Conservation (phyloP, 2,329 filamentous ascomycete species). For the Fusarium setosum region DNA sequence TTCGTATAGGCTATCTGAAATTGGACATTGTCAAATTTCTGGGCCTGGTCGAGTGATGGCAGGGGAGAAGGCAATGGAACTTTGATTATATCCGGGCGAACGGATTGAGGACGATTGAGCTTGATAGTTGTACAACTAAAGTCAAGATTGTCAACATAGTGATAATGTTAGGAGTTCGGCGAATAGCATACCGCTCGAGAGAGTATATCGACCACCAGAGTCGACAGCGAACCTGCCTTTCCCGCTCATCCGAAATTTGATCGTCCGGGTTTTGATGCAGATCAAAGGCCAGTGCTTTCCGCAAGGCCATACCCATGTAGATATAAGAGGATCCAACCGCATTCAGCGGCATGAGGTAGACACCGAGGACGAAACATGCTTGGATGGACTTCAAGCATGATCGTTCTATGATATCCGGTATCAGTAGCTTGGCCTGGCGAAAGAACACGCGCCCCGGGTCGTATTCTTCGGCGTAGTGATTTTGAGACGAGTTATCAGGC, state of each 20-base stretch:
- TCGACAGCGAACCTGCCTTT: slow-evolving; percentile 37
- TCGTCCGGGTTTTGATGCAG: slow-evolving; percentile 44
- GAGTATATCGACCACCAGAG: slow-evolving; percentile 48
- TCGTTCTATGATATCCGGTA: slow-evolving; percentile 49
- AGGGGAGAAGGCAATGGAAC: slow-evolving; percentile 28
- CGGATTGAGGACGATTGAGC: slow-evolving; percentile 39
- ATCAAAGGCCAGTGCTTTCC: slow-evolving; percentile 44
- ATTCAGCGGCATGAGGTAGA: slow-evolving; percentile 49
- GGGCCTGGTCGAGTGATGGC: slow-evolving; percentile 32
- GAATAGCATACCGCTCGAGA: slow-evolving; percentile 37
- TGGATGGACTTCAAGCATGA: slow-evolving; percentile 47
- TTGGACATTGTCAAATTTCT: slow-evolving; percentile 47
- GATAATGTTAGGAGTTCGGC: rapidly evolving
- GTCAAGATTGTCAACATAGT: not conserved
- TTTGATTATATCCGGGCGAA: slow-evolving; percentile 37
- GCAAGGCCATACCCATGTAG: slow-evolving; percentile 45
- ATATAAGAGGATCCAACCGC: slow-evolving; percentile 49
- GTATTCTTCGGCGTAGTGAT: not conserved
- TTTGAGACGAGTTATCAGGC: slow-evolving; percentile 21
- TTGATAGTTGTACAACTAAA: slow-evolving; percentile 40
- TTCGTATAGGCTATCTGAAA: slow-evolving; percentile 46
- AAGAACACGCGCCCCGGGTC: slow-evolving; percentile 48
- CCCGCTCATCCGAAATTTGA: slow-evolving; percentile 27
- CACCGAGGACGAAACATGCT: slow-evolving; percentile 47
- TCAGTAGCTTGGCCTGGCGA: slow-evolving; percentile 41